Conservation (phyloP, 2,329 filamentous ascomycete species). For the Ophioceras dolichostomum region DNA sequence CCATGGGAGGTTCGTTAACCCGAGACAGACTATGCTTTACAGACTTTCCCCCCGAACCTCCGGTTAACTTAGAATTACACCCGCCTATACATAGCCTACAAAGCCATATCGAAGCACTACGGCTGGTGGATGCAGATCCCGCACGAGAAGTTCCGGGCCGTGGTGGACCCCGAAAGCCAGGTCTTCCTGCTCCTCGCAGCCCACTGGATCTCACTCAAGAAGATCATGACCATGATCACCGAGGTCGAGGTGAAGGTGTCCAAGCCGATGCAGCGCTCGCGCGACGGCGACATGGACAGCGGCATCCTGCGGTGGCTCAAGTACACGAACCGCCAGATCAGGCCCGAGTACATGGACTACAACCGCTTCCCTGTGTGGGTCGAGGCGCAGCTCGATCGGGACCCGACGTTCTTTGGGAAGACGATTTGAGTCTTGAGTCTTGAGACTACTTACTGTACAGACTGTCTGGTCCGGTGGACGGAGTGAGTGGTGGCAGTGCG, state of each 20-base stretch:
- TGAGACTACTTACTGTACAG: no score
- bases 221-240: constrained; percentile 38
- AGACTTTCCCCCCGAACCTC: no score
- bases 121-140: constrained; percentile 46
- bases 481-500: no score
- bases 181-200: constrained; percentile 33
- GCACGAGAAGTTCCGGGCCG: constrained; percentile 35
- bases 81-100: constrained; percentile 37
- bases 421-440: not conserved
- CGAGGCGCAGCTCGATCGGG: constrained; percentile 31
- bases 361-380: constrained; percentile 45
- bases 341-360: constrained; percentile 28
- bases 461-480: no score
- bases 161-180: constrained; percentile 34
- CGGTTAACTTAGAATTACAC: not conserved
- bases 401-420: constrained; percentile 32
- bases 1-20: constrained; percentile 37
- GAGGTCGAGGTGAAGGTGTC: constrained; percentile 21
- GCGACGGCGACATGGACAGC: constrained; percentile 18
- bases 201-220: constrained; percentile 42
- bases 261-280: constrained; percentile 13
- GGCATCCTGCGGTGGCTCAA: constrained; percentile 38
- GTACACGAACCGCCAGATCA: constrained; percentile 34
- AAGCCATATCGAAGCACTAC: constrained; percentile 36
- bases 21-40: no score